Evolutionary conservation across 2,329 filamentous ascomycete genomes (phyloP), one percentile per base, ranked within the genome.

Genomic region (Aspergillus hiratsukae): DNA sequence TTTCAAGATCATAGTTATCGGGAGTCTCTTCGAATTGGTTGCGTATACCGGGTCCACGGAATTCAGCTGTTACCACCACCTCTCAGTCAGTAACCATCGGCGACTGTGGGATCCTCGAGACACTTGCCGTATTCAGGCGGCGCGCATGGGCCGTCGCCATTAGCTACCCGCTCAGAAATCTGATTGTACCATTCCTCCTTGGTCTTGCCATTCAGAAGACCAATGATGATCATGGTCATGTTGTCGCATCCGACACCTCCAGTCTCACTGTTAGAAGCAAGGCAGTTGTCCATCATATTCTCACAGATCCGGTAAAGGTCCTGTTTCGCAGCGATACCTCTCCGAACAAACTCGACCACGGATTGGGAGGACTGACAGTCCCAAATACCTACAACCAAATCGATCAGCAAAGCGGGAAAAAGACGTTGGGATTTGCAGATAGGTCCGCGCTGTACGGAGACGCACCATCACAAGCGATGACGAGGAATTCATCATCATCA

Each of bases 211-310:
- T 90, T 86, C 65, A 99, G 83, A 72, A 99, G 86, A 64, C 88
- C 94, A 70, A 99, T 80, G 64, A 99, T 83, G 66, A 88, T 81
- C 89, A 99, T 97, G 65, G 94, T 99, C 94, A 99, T 99, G 81
- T 99, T 99, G 80, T 99, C 94, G 75, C 94, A 99, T 60, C 94
- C 94, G 60, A 99, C 93, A 61, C 94, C 94, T 54, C 94, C 94
- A 31, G 93, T 97, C 78, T 99, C 94, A 64, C 92, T 96, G 83
- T 96, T 97, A 59, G 92, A 96, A 43, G 94, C 92, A 63, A 99
- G 82, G 73, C 94, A 99, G 80, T 97, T 99, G 81, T 99, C 93
- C 94, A 99, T 99, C 91, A 99, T 96, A 80, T 99, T 99, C 78
- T 99, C 94, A 76, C 93, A 97, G 69, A 99, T 97, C 73, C 90